phyloP scores from a whole-genome alignment of 306 rosid species.

The Sphenostylis stenocarpa region DNA sequence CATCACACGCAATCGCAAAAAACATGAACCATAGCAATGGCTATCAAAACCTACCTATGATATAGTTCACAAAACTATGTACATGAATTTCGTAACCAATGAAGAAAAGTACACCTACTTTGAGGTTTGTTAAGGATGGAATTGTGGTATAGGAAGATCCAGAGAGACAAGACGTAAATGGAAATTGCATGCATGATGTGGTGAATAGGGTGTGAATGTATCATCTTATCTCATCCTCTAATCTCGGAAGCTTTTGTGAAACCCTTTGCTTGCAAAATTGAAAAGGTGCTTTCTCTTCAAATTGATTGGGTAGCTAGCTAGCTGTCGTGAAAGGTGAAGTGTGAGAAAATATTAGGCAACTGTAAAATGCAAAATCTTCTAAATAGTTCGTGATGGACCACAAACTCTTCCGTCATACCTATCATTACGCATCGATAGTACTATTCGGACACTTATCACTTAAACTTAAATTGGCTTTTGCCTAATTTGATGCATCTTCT shows the following conservation, averaged over 20 bases:
- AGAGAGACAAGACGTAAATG: conserved; percentile 34
- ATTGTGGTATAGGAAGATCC: conserved; percentile 16
- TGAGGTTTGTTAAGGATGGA: neutral
- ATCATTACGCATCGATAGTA: conserved; percentile 18
- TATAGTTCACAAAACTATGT: too few species aligned
- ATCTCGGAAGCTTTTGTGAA: conserved; percentile 32
- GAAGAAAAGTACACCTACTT: conserved; percentile 4
- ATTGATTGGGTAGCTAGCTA: conserved; percentile 28
- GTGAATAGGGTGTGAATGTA: conserved; percentile 2
- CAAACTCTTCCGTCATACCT: conserved; percentile 33
- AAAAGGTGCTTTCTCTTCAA: conserved; percentile 25
- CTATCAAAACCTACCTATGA: neutral
- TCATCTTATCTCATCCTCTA: conserved; percentile 31
- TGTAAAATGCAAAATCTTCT: conserved; percentile 36
- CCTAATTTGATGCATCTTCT: conserved; percentile 43
- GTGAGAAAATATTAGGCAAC: conserved; percentile 29
- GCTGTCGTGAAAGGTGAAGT: conserved; percentile 23
- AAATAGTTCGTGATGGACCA: conserved; percentile 33
- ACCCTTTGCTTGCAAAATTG: conserved; percentile 38
- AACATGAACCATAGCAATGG: neutral
- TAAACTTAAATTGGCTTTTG: conserved; percentile 35
- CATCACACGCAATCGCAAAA: neutral
- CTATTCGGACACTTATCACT: conserved; percentile 21
- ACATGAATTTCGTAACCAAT: neutral
- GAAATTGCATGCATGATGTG: conserved; percentile 33